Conservation (phyloP, 257 asterid species). For the Avicennia marina region DNA sequence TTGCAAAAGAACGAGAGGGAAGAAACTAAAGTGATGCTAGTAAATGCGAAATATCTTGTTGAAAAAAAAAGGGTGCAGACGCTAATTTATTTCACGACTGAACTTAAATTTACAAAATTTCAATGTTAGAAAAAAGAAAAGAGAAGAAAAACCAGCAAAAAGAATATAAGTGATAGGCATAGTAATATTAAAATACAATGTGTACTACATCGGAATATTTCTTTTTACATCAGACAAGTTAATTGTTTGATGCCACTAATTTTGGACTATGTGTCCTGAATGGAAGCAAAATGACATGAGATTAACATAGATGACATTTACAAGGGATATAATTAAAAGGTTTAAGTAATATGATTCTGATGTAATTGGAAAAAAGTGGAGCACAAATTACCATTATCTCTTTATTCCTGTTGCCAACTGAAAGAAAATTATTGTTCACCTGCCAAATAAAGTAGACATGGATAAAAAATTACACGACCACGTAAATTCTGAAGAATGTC, state of each 20-base stretch:
- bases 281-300: background rate
- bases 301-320: too few species aligned
- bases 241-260: too few species aligned
- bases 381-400: constrained; percentile 63
- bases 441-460: constrained; percentile 30
- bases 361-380: background rate
- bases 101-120: too few species aligned
- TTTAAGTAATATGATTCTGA: too few species aligned
- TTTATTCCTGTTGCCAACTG: constrained; percentile 87
- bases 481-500: constrained; percentile 9
- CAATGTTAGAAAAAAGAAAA: too few species aligned
- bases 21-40: background rate
- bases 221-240: too few species aligned
- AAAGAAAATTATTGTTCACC: constrained; percentile 96
- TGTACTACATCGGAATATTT: background rate
- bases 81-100: too few species aligned
- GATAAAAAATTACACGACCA: background rate
- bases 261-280: background rate
- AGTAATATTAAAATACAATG: background rate
- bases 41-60: background rate
- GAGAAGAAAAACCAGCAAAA: too few species aligned
- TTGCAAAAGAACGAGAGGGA: constrained; percentile 25
- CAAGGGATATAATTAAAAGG: too few species aligned
- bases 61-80: too few species aligned
- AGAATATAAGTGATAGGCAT: constrained; percentile 1